Evolutionary conservation across 2,329 filamentous ascomycete species (phyloP).

Genomic region (Mycogone perniciosa): DNA sequence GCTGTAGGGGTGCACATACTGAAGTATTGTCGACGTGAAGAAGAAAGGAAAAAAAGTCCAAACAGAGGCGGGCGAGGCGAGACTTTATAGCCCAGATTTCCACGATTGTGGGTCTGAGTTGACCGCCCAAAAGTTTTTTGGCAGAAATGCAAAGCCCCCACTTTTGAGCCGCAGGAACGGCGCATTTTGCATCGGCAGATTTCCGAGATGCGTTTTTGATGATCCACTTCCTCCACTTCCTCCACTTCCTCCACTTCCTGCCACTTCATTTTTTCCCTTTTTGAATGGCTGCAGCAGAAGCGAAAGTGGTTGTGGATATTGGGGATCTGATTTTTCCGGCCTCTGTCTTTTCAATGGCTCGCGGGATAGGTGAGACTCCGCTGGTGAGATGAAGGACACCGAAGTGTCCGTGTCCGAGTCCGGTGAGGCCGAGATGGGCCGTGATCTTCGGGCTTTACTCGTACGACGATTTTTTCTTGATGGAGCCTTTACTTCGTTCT

Average conservation of each 20-base stretch:
- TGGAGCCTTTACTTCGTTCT: no score
- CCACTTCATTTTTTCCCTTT: background rate
- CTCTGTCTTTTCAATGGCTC: background rate
- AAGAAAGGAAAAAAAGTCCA: slow-evolving; percentile 43
- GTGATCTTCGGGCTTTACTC: no score
- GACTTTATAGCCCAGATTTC: slow-evolving; percentile 26
- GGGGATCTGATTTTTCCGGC: no score
- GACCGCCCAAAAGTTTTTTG: slow-evolving; percentile 19
- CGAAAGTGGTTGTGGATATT: no score
- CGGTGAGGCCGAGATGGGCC: no score
- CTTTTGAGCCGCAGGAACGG: background rate
- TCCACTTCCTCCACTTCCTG: background rate
- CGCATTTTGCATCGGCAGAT: background rate
- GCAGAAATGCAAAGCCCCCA: slow-evolving; percentile 13
- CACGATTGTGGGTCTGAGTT: background rate
- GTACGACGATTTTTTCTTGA: no score
- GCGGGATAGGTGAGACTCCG: background rate
- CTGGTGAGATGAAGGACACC: no score
- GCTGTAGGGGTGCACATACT: slow-evolving; percentile 37
- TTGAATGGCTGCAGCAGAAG: background rate
- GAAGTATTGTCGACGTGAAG: slow-evolving; percentile 58
- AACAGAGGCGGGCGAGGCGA: slow-evolving; percentile 22
- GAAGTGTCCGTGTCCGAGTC: no score
- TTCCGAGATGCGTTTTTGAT: no score
- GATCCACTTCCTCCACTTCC: background rate